phyloP scores from a whole-genome alignment of 345 rosid species.

The Conringia planisiliqua region DNA sequence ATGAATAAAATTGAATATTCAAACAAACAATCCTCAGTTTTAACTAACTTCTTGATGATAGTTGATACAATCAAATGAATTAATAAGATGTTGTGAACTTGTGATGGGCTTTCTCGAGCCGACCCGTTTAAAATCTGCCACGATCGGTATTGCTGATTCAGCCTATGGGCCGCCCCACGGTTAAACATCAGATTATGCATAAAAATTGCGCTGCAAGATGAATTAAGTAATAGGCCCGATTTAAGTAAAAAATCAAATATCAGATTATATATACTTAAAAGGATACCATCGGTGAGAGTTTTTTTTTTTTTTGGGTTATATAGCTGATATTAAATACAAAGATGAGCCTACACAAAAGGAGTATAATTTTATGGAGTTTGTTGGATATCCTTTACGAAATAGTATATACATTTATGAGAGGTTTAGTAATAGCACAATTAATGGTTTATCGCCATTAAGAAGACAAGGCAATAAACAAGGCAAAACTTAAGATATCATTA shows the following conservation, averaged over 20 bases:
- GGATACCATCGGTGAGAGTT: not conserved
- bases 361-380: not conserved
- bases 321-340: not conserved
- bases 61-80: too few relatives aligned
- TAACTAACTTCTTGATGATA: too few relatives aligned
- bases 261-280: not conserved
- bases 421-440: not conserved
- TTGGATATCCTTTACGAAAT: not conserved
- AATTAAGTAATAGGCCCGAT: not conserved
- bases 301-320: not conserved
- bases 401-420: not conserved
- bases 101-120: slow-evolving; percentile 4
- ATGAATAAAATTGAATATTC: not conserved
- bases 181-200: not conserved
- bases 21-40: not conserved
- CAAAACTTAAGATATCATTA: not conserved
- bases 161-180: not conserved
- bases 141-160: not conserved
- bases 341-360: not conserved
- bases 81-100: not conserved
- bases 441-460: not conserved
- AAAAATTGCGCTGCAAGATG: not conserved
- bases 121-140: not conserved
- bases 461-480: not conserved
- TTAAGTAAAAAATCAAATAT: not conserved